Conservation (phyloP, 2,329 filamentous ascomycete species). For the Juglanconis sp. region DNA sequence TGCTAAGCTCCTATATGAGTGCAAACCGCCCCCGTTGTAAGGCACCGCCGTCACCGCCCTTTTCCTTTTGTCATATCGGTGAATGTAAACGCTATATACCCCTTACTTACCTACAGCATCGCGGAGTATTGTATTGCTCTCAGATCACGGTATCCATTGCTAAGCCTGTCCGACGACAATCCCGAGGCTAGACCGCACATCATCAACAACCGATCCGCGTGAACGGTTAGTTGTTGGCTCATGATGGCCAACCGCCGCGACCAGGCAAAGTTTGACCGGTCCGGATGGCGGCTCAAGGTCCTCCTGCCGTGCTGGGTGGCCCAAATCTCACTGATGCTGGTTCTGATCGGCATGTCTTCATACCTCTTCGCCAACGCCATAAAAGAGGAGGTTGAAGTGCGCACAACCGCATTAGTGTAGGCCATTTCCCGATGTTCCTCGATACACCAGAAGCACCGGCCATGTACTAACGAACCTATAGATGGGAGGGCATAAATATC, state of each 20-base stretch:
- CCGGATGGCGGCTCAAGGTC: conserved; percentile 47
- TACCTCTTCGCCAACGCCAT: conserved; percentile 49
- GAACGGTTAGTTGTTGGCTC: neutral
- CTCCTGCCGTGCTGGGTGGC: conserved; percentile 49
- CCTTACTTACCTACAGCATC: neutral
- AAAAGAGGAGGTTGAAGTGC: conserved; percentile 38
- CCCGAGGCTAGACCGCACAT: neutral
- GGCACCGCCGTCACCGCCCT: conserved; percentile 9
- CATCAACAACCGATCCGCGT: neutral
- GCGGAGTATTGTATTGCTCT: neutral
- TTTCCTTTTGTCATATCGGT: neutral
- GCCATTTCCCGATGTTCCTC: conserved; percentile 40
- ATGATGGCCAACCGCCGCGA: conserved; percentile 42
- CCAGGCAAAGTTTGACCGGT: conserved; percentile 50
- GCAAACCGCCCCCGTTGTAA: conserved; percentile 2
- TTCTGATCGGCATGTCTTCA: conserved; percentile 50
- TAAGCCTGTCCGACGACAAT: neutral
- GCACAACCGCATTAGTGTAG: conserved; percentile 32
- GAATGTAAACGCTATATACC: neutral
- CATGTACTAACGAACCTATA: conserved; percentile 23
- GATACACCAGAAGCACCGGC: too few relatives aligned
- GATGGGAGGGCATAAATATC: conserved; percentile 54
- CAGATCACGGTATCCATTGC: too few relatives aligned
- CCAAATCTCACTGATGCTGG: conserved; percentile 44
- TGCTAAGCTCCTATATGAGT: conserved; percentile 7